Percentiles rank a stretch among this genome's conserved stretches.
Conservation (phyloP, 305 asterid species). For the Plantago coronopus region DNA sequence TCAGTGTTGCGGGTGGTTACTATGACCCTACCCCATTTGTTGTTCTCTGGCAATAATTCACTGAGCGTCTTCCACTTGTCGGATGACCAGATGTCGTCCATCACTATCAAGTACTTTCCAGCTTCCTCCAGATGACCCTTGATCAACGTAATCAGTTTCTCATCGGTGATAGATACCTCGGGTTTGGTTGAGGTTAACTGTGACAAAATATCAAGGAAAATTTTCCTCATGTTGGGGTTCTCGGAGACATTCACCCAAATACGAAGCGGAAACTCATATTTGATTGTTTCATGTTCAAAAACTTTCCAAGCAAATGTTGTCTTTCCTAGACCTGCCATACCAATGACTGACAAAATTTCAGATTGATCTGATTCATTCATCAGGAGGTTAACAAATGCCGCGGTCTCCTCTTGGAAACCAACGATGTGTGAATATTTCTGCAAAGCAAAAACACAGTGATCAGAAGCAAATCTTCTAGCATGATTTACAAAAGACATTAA, state of each 20-base stretch:
- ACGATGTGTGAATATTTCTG: neutral
- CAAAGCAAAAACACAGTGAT: too few species aligned
- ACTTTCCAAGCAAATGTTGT: slow-evolving; percentile 20
- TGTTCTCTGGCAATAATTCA: slow-evolving; percentile 23
- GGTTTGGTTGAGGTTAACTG: neutral
- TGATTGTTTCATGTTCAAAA: neutral
- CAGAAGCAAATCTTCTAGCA: too few species aligned
- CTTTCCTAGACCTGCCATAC: neutral
- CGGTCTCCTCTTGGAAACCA: slow-evolving; percentile 29
- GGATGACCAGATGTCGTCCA: slow-evolving; percentile 20
- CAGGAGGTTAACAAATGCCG: slow-evolving; percentile 16
- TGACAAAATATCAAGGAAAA: neutral
- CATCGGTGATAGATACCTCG: neutral
- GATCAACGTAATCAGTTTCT: neutral
- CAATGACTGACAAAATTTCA: slow-evolving; percentile 7
- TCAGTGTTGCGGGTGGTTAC: slow-evolving; percentile 24
- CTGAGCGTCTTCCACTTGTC: slow-evolving; percentile 26
- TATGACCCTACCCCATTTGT: slow-evolving; percentile 22
- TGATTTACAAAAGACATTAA: too few species aligned
- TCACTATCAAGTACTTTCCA: neutral
- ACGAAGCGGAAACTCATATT: neutral
- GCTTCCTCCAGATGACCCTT: neutral
- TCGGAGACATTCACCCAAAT: slow-evolving; percentile 1
- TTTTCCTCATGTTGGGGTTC: neutral
- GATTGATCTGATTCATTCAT: neutral